phyloP scores from a whole-genome alignment of 1,139 yeast species.

The Sugiyamaella pinicola region DNA sequence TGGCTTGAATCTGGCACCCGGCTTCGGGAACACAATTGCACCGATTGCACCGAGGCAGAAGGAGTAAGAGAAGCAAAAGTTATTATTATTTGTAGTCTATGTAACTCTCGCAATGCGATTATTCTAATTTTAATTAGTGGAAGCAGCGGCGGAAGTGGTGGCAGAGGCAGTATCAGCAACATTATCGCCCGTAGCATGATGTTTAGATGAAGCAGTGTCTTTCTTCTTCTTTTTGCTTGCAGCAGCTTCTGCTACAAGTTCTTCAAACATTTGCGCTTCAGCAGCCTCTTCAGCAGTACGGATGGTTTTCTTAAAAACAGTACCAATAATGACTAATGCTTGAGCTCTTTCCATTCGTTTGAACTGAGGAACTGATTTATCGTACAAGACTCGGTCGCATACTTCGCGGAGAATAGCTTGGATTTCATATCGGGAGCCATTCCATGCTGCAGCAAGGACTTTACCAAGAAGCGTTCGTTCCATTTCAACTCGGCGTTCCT shows the following conservation, averaged over 20 bases:
- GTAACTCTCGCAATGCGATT: slow-evolving; percentile 5
- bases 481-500: slow-evolving; percentile 81
- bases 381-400: slow-evolving; percentile 72
- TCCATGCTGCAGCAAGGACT: slow-evolving; percentile 94
- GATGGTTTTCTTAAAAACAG: slow-evolving; percentile 63
- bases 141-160: slow-evolving; percentile 16
- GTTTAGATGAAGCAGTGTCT: slow-evolving; percentile 19
- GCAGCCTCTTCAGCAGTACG: slow-evolving; percentile 86
- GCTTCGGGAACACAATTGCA: not conserved
- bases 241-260: slow-evolving; percentile 87
- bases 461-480: slow-evolving; percentile 88
- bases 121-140: not conserved
- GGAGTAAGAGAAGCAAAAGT: not conserved
- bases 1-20: not conserved
- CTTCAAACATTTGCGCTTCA: slow-evolving; percentile 89
- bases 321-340: slow-evolving; percentile 73
- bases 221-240: slow-evolving; percentile 67
- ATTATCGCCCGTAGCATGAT: slow-evolving; percentile 7
- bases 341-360: slow-evolving; percentile 76
- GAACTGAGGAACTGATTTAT: slow-evolving; percentile 58
- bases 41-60: slow-evolving; percentile 5
- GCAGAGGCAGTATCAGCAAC: slow-evolving; percentile 17
- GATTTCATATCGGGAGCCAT: slow-evolving; percentile 86
- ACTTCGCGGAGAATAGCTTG: slow-evolving; percentile 87
- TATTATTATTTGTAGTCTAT: not conserved